Percentiles rank a stretch among this genome's conserved stretches.
Evolutionary conservation across 176 grass and related monocot species (phyloP).

Genomic region (Oryza rufipogon): DNA sequence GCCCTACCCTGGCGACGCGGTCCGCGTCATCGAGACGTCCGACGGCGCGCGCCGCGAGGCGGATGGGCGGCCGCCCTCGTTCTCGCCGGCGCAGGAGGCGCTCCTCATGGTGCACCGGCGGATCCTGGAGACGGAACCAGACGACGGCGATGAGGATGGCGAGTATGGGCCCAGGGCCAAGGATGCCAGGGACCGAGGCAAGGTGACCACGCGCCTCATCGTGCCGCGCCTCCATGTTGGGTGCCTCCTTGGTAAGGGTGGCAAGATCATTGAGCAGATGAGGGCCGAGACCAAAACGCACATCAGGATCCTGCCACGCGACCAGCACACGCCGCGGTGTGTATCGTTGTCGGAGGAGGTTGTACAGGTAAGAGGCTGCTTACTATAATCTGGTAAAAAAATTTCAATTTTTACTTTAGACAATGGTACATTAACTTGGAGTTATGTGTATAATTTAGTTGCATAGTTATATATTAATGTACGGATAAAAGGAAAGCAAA

Average conservation of each 20-base stretch:
- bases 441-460: background rate
- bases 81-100: conserved; percentile 92
- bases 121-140: conserved; percentile 78
- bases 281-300: conserved; percentile 96
- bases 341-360: conserved; percentile 86
- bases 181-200: conserved; percentile 64
- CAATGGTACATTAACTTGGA: background rate
- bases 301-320: conserved; percentile 90
- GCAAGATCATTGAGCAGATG: conserved; percentile 99
- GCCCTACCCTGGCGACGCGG: conserved; percentile 63
- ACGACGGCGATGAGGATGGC: conserved; percentile 59
- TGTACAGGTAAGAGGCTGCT: conserved; percentile 69
- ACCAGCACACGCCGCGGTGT: conserved; percentile 77
- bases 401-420: conserved; percentile 5
- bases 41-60: conserved; percentile 61
- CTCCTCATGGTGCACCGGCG: conserved; percentile 75
- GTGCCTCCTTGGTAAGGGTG: conserved; percentile 86
- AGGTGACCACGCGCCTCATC: conserved; percentile 75
- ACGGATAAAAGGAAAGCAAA: conserved; percentile 9
- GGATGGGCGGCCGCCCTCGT: conserved; percentile 74
- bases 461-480: background rate
- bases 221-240: conserved; percentile 83
- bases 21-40: conserved; percentile 75
- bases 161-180: conserved; percentile 60
- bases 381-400: conserved; percentile 2